Evolutionary conservation across 164 flowering plant genomes (phyloP), one percentile per base, ranked within the genome.

Genomic region (Piper betle): DNA sequence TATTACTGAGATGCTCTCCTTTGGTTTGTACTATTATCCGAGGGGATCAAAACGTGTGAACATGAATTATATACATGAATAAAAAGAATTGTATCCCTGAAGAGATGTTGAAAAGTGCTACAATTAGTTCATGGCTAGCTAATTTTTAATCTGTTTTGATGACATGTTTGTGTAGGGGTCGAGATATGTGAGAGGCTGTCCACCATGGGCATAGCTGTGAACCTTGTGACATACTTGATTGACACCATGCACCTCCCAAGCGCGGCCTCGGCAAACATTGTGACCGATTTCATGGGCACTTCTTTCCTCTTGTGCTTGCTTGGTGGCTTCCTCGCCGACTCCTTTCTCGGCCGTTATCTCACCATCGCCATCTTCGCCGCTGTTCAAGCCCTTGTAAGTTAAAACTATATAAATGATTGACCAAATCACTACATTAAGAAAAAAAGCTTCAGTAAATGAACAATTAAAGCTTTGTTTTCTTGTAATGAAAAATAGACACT

Each of bases 181-280:
- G 98, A 91, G 72, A 61, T 84, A 56, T 72, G 80, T 52, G 97
- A 93, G 73, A 83, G 97, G 79, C 86, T 93, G 0, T 80, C 97
- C 6, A 86, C 97, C 0, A 86, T 93, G 88, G 98, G 93, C 64
- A 89, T 93, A 56, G 96, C 91, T 19, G 97, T 93, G 59, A 93
- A 93, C 74, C 77, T 92, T 6, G 96, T 92, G 73, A 92, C 96
- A 12, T 93, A 89, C 72, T 68, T 93, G 68, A 62, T 50, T 40
- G 84, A 85, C 33, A 84, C 90, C 11, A 83, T 93, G 96, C 97
- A 87, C 72, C 75, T 87, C 10, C 83, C 91, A 0, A 89, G 94
- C 61, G 69, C 96, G 16, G 73, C 81, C 17, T 80, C 98, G 4
- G 96, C 97, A n/a, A 89, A 84, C 46, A 77, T 72, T 9, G 97